Percentiles rank a stretch among this genome's conserved stretches.
These are phyloP conservation scores for Clavispora santaluciae DNA, from an alignment of 805 yeast genomes.

Conservation along the genomic window DNA sequence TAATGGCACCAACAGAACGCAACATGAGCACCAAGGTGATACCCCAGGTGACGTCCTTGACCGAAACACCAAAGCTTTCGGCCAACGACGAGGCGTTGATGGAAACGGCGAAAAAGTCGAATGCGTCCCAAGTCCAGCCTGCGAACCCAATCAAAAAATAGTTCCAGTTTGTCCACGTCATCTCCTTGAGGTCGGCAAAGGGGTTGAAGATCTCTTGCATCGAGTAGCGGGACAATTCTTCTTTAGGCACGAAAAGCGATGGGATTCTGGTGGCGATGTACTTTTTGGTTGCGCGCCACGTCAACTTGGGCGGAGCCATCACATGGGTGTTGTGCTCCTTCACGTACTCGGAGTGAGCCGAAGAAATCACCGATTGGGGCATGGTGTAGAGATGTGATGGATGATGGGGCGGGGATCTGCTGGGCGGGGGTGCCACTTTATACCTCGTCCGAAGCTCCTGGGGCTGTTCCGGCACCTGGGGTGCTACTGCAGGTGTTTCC, in stretches of 20 bases:
- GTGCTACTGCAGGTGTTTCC: neutral
- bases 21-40: slow-evolving; percentile 65
- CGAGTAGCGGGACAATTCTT: slow-evolving; percentile 30
- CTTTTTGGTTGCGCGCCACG: slow-evolving; percentile 22
- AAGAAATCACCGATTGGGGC: slow-evolving; percentile 10
- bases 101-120: slow-evolving; percentile 58
- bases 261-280: slow-evolving; percentile 46
- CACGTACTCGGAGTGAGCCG: slow-evolving; percentile 10
- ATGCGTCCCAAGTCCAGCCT: slow-evolving; percentile 65
- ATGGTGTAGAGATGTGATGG: neutral
- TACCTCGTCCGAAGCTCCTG: too few species aligned
- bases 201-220: slow-evolving; percentile 54
- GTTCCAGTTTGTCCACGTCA: slow-evolving; percentile 40
- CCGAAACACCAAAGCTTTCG: slow-evolving; percentile 36
- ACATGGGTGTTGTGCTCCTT: slow-evolving; percentile 14
- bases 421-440: too few species aligned
- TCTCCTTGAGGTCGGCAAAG: slow-evolving; percentile 21
- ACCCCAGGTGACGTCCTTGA: slow-evolving; percentile 62
- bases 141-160: slow-evolving; percentile 49
- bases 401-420: too few species aligned
- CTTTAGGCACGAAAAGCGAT: slow-evolving; percentile 44
- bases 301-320: slow-evolving; percentile 26
- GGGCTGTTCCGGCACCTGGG: neutral
- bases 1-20: slow-evolving; percentile 59
- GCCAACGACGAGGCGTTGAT: slow-evolving; percentile 48